Conservation (phyloP, 73 alveolate genomes). For the Uronychia binucleata region DNA sequence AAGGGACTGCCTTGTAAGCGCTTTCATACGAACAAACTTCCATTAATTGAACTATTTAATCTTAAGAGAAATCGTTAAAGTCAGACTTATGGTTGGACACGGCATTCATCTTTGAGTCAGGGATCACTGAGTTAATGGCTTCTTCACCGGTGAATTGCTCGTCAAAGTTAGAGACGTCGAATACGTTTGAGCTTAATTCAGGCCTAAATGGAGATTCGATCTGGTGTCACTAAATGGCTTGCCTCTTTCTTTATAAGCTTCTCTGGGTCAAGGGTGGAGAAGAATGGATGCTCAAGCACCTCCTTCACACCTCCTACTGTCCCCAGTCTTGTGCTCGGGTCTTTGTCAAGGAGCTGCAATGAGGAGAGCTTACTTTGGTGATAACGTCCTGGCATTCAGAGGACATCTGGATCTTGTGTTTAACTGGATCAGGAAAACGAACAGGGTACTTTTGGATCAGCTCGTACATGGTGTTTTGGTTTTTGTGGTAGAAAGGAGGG, state of each 20-base stretch:
- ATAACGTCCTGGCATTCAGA: constrained; percentile 87
- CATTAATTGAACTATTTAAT: too few species aligned
- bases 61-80: constrained; percentile 52
- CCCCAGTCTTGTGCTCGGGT: constrained; percentile 51
- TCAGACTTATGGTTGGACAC: background rate
- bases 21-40: too few species aligned
- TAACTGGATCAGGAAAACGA: constrained; percentile 79
- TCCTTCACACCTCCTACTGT: constrained; percentile 52
- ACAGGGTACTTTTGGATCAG: constrained; percentile 79
- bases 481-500: constrained; percentile 94
- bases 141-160: constrained; percentile 52
- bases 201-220: constrained; percentile 71
- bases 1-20: too few species aligned
- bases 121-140: constrained; percentile 44
- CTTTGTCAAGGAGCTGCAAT: constrained; percentile 45
- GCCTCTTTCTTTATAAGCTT: constrained; percentile 25
- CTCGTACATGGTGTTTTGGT: constrained; percentile 87
- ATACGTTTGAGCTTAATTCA: constrained; percentile 28
- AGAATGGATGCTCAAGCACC: constrained; percentile 49
- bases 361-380: constrained; percentile 8
- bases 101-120: constrained; percentile 12
- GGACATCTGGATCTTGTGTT: constrained; percentile 73
- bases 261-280: constrained; percentile 34
- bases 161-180: constrained; percentile 64
- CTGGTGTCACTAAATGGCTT: background rate